Evolutionary conservation across 441 rosid genomes (phyloP), one percentile per base, ranked within the genome.

Genomic region (Erodium chrysanthum): DNA sequence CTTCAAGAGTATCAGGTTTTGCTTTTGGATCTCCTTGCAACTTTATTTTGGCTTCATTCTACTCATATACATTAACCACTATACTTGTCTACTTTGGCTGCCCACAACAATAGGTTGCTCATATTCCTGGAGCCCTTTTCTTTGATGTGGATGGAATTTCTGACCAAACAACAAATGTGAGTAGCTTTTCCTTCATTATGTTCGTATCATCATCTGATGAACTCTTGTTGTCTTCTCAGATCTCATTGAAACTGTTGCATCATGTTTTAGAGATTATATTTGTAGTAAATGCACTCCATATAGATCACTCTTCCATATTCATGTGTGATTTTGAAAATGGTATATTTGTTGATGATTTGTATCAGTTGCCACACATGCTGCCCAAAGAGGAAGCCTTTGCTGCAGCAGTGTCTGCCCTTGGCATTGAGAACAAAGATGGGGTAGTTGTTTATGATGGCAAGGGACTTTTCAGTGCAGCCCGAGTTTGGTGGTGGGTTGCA

Each of bases 131-230:
- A 7, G 77, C 77, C 61, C 66, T 74, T 23, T 74, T 69, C 70
- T 74, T 74, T 20, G 70, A 74, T 25, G 77, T 74, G 61, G 77
- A 74, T 66, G 77, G 77, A 60, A 74, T 74, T 65, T 58, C 77
- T 20, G 77, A 74, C 64, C 77, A 20, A 69, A 46, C 64, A n/a
- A 48, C 73, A 17, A 74, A 70, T 15, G 77, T 74, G 68, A 74
- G 73, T 60, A 4, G 64, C 15, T 23, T 59, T 59, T 12, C 15
- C 64, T 48, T 64, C 31, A 35, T 65, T 56, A 17, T 64, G 64
- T 56, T 35, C 44, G 2, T 8, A 5, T 59, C 23, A 10, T 11
- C 14, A 59, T 21, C 12, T 9, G 1, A 29, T 29, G 33, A 29
- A 29, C 5, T 29, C 33, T 18, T 52, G 22, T 52, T 4, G 23